Evolutionary conservation across 176 grass and related monocot species (phyloP).

Genomic region (Oryza coarctata): DNA sequence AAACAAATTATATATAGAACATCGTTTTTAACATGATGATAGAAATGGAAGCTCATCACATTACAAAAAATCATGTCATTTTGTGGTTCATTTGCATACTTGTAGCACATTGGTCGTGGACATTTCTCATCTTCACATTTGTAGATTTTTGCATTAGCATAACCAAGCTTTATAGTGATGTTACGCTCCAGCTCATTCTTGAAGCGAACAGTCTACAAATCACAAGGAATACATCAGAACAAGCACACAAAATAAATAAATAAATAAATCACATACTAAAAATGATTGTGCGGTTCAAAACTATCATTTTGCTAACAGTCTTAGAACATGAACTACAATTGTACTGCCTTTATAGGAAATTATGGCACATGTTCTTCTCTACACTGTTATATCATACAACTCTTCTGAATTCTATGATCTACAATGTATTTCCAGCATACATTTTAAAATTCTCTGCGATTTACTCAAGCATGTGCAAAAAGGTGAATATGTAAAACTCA

Average conservation of each 20-base stretch:
- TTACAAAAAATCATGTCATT: neutral
- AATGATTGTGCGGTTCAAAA: too few species aligned
- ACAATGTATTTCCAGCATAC: neutral
- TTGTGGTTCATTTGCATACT: constrained; percentile 56
- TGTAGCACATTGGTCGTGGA: constrained; percentile 88
- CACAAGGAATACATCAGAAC: constrained; percentile 7
- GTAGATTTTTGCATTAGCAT: constrained; percentile 98
- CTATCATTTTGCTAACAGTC: too few species aligned
- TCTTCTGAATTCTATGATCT: neutral
- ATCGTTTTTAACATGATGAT: neutral
- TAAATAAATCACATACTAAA: too few species aligned
- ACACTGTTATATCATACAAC: neutral
- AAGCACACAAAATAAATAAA: constrained; percentile 5
- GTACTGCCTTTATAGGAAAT: neutral
- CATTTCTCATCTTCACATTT: constrained; percentile 90
- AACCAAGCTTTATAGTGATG: constrained; percentile 97
- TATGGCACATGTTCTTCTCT: neutral
- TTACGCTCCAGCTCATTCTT: constrained; percentile 97
- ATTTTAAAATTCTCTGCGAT: neutral
- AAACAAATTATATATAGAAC: constrained; percentile 3
- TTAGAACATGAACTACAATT: neutral
- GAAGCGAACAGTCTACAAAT: constrained; percentile 83
- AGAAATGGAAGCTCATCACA: neutral
- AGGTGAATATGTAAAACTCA: neutral
- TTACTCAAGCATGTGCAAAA: neutral